Percentiles rank a stretch among this genome's conserved stretches.
These are phyloP conservation scores for Sesbania bispinosa DNA, from an alignment of 306 rosid species.

Conservation along the genomic window DNA sequence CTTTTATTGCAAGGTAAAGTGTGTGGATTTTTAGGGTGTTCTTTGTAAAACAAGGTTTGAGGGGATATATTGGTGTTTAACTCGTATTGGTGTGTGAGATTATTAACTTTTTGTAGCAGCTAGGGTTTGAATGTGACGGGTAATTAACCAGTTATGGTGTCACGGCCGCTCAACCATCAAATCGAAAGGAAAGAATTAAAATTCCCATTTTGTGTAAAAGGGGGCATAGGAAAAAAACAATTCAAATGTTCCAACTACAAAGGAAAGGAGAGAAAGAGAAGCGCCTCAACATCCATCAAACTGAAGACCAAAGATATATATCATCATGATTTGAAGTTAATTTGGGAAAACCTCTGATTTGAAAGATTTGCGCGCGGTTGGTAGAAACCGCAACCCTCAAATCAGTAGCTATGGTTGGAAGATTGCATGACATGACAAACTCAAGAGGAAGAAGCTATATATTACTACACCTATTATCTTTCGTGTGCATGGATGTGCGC, in stretches of 20 bases:
- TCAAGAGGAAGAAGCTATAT: background rate
- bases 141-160: slow-evolving; percentile 1
- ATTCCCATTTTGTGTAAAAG: slow-evolving; percentile 23
- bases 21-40: slow-evolving; percentile 12
- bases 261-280: slow-evolving; percentile 16
- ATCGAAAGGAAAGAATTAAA: slow-evolving; percentile 35
- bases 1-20: background rate
- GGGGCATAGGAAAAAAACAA: slow-evolving; percentile 29
- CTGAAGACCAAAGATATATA: background rate
- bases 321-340: slow-evolving; percentile 14
- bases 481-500: background rate
- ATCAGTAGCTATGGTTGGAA: slow-evolving; percentile 22
- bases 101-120: background rate
- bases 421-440: slow-evolving; percentile 34
- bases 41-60: slow-evolving; percentile 20
- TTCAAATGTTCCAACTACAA: slow-evolving; percentile 36
- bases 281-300: slow-evolving; percentile 17
- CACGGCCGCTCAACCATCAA: slow-evolving; percentile 54
- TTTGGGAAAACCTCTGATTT: slow-evolving; percentile 30
- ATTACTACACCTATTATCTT: background rate
- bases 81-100: slow-evolving; percentile 35
- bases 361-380: slow-evolving; percentile 33
- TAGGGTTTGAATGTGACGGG: slow-evolving; percentile 32
- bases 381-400: slow-evolving; percentile 34
- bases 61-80: slow-evolving; percentile 21